Conservation (phyloP, 1,284 basidiomycete species). For the Irpex sp. region DNA sequence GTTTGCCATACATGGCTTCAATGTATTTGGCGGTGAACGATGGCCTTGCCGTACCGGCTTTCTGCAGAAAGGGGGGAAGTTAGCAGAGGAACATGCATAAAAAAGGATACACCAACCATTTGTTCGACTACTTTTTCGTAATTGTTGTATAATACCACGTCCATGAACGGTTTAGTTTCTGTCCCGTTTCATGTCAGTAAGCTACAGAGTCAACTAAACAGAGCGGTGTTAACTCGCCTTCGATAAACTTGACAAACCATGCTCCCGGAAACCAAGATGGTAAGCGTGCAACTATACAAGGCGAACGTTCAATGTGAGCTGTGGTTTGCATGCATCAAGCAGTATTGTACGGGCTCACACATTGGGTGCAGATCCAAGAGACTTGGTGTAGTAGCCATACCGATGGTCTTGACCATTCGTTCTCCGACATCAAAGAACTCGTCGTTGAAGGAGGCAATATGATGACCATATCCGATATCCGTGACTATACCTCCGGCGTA, state of each 20-base stretch:
- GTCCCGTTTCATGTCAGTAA: neutral
- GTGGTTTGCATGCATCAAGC: too few relatives aligned
- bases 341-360: too few relatives aligned
- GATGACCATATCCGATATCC: too few relatives aligned
- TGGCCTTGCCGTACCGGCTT: neutral
- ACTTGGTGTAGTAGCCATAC: too few relatives aligned
- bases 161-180: neutral
- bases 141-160: neutral
- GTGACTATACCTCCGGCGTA: too few relatives aligned
- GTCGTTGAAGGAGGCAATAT: too few relatives aligned
- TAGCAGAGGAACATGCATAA: neutral
- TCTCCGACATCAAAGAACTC: too few relatives aligned
- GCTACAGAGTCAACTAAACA: neutral
- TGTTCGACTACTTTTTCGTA: neutral
- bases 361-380: too few relatives aligned
- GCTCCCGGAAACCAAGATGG: constrained; percentile 25
- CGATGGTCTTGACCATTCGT: too few relatives aligned
- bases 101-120: neutral
- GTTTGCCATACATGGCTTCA: neutral
- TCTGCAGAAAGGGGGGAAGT: neutral
- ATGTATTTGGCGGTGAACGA: neutral
- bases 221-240: constrained; percentile 4
- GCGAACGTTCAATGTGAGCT: too few relatives aligned
- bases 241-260: constrained; percentile 19
- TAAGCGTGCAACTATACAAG: constrained; percentile 17